These are phyloP conservation scores for Thermochaetoides thermophila DNA, from an alignment of 495 filamentous ascomycete genomes.

Conservation along the genomic window DNA sequence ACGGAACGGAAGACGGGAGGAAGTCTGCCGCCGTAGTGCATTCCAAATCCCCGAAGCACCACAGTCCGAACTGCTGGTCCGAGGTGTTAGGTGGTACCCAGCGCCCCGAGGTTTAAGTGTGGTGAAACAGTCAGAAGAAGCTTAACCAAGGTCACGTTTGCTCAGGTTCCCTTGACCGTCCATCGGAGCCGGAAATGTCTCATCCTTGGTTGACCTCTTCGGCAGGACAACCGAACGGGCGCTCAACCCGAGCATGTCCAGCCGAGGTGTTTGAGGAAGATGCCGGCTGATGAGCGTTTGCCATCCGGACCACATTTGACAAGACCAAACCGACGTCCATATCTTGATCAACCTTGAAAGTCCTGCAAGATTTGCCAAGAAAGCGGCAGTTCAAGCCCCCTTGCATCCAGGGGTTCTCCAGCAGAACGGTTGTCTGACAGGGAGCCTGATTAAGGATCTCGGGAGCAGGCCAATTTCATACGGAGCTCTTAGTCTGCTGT, in stretches of 20 bases:
- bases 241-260: no score
- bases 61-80: slow-evolving; percentile 11
- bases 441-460: slow-evolving; percentile 8
- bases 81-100: slow-evolving; percentile 7
- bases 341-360: no score
- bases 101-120: not conserved
- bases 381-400: slow-evolving; percentile 1
- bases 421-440: not conserved
- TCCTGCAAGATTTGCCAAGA: slow-evolving; percentile 13
- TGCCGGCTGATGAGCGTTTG: no score
- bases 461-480: slow-evolving; percentile 4
- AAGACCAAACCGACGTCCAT: slow-evolving; percentile 2
- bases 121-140: not conserved
- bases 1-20: slow-evolving; percentile 2
- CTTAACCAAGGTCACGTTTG: not conserved
- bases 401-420: not conserved
- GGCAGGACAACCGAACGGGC: no score
- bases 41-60: slow-evolving; percentile 1
- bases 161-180: no score
- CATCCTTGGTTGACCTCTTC: no score
- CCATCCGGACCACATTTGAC: no score
- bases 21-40: not conserved
- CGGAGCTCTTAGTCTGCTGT: no score
- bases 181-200: no score
- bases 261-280: no score